Conservation (phyloP, 2,329 filamentous ascomycete species). For the Scedosporium boydii region DNA sequence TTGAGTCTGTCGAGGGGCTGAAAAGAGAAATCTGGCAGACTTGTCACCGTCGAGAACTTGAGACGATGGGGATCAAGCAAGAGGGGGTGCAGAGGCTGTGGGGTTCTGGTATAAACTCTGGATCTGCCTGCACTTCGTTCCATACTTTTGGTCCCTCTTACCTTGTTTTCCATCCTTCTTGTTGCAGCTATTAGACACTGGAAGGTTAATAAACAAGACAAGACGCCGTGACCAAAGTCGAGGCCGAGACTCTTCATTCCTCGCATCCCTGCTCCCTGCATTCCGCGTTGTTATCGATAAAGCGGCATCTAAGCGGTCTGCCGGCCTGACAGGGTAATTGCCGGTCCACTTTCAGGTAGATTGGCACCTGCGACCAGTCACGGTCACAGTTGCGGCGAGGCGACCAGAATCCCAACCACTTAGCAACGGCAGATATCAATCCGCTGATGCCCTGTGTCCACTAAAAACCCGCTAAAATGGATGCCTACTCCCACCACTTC, state of each 20-base stretch:
- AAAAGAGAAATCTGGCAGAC: background rate
- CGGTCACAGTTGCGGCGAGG: background rate
- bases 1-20: background rate
- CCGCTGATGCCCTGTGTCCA: background rate
- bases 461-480: background rate
- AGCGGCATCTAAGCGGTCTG: background rate
- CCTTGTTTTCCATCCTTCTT: background rate
- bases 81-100: background rate
- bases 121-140: background rate
- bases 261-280: background rate
- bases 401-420: background rate
- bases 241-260: background rate
- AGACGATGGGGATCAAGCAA: constrained; percentile 1
- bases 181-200: background rate
- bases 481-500: background rate
- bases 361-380: background rate
- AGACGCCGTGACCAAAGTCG: too few relatives aligned
- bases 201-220: background rate
- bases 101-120: background rate
- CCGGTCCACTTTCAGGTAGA: background rate
- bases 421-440: background rate
- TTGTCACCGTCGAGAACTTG: background rate
- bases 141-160: constrained; percentile 1
- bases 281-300: constrained; percentile 2
- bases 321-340: background rate